These are phyloP conservation scores for Solanum hybrid DNA, from an alignment of 305 asterid genomes.

Conservation along the genomic window DNA sequence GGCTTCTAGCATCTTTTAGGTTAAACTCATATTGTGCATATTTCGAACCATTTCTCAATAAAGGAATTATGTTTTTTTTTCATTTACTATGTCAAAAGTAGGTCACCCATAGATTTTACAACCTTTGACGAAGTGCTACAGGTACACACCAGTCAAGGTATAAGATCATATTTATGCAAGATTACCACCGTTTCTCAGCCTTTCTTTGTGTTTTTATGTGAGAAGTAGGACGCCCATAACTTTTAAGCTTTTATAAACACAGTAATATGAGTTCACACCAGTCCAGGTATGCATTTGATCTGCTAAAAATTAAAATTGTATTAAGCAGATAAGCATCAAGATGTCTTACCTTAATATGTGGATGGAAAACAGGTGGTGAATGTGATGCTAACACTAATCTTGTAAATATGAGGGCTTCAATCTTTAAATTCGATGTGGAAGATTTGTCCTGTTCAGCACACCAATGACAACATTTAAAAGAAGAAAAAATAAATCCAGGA, in stretches of 20 bases:
- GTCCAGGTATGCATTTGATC: not conserved
- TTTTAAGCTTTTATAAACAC: not conserved
- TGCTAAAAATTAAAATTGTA: not conserved
- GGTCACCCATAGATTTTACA: not conserved
- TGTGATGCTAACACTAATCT: slow-evolving; percentile 93
- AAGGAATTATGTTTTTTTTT: not conserved
- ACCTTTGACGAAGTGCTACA: not conserved
- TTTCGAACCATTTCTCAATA: not conserved
- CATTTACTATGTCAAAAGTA: not conserved
- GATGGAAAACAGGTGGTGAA: slow-evolving; percentile 87
- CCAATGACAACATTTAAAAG: slow-evolving; percentile 4
- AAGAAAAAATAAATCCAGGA: slow-evolving; percentile 1
- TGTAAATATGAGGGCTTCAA: slow-evolving; percentile 93
- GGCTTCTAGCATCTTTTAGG: not conserved
- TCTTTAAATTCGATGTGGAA: slow-evolving; percentile 92
- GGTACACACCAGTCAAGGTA: not conserved
- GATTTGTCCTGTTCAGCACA: slow-evolving; percentile 69
- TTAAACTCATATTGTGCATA: not conserved
- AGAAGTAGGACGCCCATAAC: not conserved
- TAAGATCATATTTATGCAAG: not conserved
- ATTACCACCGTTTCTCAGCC: not conserved
- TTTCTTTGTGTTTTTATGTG: not conserved
- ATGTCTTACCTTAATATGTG: slow-evolving; percentile 74
- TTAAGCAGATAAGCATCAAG: not conserved
- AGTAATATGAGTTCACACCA: not conserved